Evolutionary conservation across 805 yeast genomes (phyloP), one percentile per base, ranked within the genome.

Genomic region (Candida xiaguanensis): DNA sequence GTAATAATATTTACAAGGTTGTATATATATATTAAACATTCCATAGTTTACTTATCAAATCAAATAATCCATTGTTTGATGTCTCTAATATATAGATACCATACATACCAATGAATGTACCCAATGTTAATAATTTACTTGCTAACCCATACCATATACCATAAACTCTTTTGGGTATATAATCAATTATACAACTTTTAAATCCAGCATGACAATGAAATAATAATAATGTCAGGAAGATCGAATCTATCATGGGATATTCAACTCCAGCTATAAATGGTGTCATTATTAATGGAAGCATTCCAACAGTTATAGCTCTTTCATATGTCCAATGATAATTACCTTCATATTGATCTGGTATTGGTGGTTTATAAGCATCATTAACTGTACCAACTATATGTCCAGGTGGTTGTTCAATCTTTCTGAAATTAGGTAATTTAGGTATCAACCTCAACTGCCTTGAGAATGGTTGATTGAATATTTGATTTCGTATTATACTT

Each of bases 241-340:
- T 55, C 5, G 95, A 77, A 64, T 93, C 99, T 24, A 80, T 57
- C 16, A 81, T 66, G 9, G 95, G 83, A 46, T 78, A 63, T 17
- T 76, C 75, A 12, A 82, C 76, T 20, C 95, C 96, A 34, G 83
- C 73, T 27, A 83, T 75, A 49, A 89, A 76, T 16, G 98, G 96
- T 16, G 81, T 66, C 28, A 82, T 74, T 20, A 80, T 72, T 44
- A 91, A 67, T 23, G 99, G 99, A 17, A 88, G 74, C 59, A 90
- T 67, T 8, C 82, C 78, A 13, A 82, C 59, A 3, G 95, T 73
- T 25, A 88, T 65, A 4, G 77, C 53, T 50, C 86, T 78, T 71
- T 91, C 99, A 52, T 82, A 80, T n/a, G 85, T 70, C 99, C 99
- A 91, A 70, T 90, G 98, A 59, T 78, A 75, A 17, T 95, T 85